Percentiles rank a stretch among this genome's conserved stretches.
Conservation (phyloP, 2,329 filamentous ascomycete species). For the Alternaria novae-zelandiae region DNA sequence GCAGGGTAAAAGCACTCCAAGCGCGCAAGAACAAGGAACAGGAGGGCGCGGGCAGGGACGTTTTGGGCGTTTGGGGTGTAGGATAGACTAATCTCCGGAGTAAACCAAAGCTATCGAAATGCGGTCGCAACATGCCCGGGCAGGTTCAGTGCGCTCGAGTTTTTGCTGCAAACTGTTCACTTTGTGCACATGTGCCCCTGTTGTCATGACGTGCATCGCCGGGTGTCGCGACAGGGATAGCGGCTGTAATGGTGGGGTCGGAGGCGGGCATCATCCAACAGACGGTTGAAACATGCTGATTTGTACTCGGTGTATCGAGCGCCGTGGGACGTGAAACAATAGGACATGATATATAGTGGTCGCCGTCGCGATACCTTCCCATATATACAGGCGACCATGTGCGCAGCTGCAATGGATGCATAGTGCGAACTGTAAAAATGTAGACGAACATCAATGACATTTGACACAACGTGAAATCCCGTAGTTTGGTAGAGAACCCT, state of each 20-base stretch:
- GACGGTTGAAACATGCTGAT: constrained; percentile 12
- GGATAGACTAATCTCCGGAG: constrained; percentile 12
- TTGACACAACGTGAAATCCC: constrained; percentile 1
- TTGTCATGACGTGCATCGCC: constrained; percentile 3
- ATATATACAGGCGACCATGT: not conserved
- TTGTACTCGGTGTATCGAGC: constrained; percentile 1
- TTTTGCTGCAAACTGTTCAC: not conserved
- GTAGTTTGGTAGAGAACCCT: not conserved
- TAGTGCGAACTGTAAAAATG: not conserved
- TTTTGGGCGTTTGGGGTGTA: constrained; percentile 56
- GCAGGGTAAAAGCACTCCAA: constrained; percentile 53
- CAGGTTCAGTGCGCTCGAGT: not conserved
- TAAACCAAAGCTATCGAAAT: not conserved
- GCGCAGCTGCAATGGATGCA: not conserved
- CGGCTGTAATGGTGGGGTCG: not conserved
- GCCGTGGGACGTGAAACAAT: constrained; percentile 1
- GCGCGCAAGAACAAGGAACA: constrained; percentile 35
- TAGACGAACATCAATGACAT: not conserved
- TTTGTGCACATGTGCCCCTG: not conserved
- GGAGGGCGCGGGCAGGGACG: constrained; percentile 48
- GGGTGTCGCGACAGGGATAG: constrained; percentile 1
- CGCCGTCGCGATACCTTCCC: not conserved
- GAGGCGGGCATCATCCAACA: not conserved
- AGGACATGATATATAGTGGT: not conserved
- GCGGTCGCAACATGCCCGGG: not conserved